These are phyloP conservation scores for Beauveria sp. DNA, from an alignment of 2,329 filamentous ascomycete genomes.

Conservation along the genomic window DNA sequence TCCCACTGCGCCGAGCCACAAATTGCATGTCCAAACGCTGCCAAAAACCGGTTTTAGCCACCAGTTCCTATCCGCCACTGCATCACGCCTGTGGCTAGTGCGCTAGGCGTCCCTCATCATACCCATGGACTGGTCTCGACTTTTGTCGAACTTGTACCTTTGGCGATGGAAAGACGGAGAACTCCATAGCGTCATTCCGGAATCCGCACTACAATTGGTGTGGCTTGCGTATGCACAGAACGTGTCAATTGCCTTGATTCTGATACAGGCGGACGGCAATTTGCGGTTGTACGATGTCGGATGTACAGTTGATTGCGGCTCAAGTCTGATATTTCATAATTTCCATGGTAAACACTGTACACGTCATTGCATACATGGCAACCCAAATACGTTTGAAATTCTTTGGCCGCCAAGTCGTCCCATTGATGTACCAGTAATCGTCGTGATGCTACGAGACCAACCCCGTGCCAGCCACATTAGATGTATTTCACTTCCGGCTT, in stretches of 20 bases:
- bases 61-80: too few species aligned
- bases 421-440: too few species aligned
- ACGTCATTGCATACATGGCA: neutral
- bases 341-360: neutral
- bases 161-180: neutral
- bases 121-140: slow-evolving; percentile 1
- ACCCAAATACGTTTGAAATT: too few species aligned
- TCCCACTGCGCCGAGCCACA: neutral
- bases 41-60: slow-evolving; percentile 7
- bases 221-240: neutral
- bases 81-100: slow-evolving; percentile 5
- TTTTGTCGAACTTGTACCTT: neutral
- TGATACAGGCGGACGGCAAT: neutral
- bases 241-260: neutral
- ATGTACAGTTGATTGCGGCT: neutral
- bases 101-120: neutral
- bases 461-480: neutral
- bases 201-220: neutral
- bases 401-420: too few species aligned
- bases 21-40: neutral
- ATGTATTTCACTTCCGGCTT: neutral
- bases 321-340: neutral
- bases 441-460: neutral
- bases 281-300: neutral
- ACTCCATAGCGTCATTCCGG: neutral